Conservation (phyloP, 1,139 yeast genomes). For the Candida glucosophila region DNA sequence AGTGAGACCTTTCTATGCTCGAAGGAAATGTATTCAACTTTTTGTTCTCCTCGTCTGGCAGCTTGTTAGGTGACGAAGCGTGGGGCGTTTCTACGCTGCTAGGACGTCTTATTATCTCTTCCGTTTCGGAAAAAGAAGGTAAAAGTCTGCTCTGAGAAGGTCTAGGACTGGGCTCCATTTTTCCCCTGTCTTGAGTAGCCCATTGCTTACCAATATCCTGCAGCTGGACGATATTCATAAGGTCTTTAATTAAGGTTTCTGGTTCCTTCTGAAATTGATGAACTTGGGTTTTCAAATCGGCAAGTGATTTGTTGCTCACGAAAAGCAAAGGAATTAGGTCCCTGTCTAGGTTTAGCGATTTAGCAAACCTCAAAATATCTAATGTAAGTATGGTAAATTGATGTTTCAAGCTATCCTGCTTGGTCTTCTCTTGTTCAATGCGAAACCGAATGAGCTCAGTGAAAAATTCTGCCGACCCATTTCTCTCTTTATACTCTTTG, state of each 20-base stretch:
- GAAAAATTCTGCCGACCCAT: constrained; percentile 27
- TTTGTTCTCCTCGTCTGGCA: constrained; percentile 20
- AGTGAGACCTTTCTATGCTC: too few relatives aligned
- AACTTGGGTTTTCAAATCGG: constrained; percentile 19
- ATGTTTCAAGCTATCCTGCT: constrained; percentile 27
- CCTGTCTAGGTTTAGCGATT: constrained; percentile 25
- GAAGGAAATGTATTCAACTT: too few relatives aligned
- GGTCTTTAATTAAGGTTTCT: constrained; percentile 7
- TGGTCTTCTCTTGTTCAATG: constrained; percentile 39
- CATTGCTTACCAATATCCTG: too few relatives aligned
- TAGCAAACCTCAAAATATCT: constrained; percentile 31
- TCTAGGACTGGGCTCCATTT: constrained; percentile 19
- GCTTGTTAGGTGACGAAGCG: constrained; percentile 22
- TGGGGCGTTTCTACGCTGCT: constrained; percentile 20
- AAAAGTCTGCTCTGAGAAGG: constrained; percentile 17
- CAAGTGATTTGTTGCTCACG: constrained; percentile 11
- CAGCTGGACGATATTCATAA: constrained; percentile 1
- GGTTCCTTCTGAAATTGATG: constrained; percentile 12
- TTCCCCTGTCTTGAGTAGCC: too few relatives aligned
- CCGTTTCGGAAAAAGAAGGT: constrained; percentile 22
- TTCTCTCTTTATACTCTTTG: constrained; percentile 18
- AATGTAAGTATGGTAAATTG: constrained; percentile 27
- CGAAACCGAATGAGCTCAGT: constrained; percentile 29
- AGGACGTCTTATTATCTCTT: constrained; percentile 13
- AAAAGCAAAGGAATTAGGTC: constrained; percentile 32